Evolutionary conservation across 2,329 filamentous ascomycete genomes (phyloP).

Genomic region (Nannizziopsis barbatae): DNA sequence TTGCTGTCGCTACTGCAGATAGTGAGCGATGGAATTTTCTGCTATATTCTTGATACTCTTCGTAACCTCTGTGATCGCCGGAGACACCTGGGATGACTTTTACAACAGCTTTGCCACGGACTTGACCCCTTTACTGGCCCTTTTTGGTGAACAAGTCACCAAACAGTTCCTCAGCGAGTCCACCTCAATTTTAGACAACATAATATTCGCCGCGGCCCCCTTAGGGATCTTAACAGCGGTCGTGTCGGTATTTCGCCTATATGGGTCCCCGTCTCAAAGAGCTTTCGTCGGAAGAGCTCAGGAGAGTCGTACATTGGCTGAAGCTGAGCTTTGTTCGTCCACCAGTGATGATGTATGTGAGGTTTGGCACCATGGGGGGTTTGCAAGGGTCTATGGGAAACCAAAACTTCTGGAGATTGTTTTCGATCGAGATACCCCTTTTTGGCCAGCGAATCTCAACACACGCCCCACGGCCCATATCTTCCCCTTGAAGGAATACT

Average conservation of each 20-base stretch:
- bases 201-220: conserved; percentile 39
- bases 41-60: no score
- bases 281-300: conserved; percentile 38
- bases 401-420: not conserved
- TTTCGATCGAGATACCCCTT: no score
- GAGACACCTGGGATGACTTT: conserved; percentile 7
- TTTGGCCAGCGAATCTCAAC: no score
- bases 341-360: conserved; percentile 15
- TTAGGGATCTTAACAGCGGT: conserved; percentile 38
- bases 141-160: conserved; percentile 39
- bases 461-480: no score
- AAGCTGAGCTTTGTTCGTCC: conserved; percentile 36
- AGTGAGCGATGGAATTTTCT: no score
- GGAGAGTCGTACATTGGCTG: conserved; percentile 28
- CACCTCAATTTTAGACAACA: conserved; percentile 32
- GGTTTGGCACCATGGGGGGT: conserved; percentile 18
- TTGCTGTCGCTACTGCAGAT: no score
- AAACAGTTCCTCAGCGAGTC: conserved; percentile 41
- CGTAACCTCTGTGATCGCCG: not conserved
- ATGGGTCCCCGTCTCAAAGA: conserved; percentile 33
- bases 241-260: conserved; percentile 37
- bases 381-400: conserved; percentile 7
- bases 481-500: no score
- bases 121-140: conserved; percentile 12
- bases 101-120: conserved; percentile 8